Evolutionary conservation across 768 basidiomycete species (phyloP).

Genomic region (Termitomyces sp.): DNA sequence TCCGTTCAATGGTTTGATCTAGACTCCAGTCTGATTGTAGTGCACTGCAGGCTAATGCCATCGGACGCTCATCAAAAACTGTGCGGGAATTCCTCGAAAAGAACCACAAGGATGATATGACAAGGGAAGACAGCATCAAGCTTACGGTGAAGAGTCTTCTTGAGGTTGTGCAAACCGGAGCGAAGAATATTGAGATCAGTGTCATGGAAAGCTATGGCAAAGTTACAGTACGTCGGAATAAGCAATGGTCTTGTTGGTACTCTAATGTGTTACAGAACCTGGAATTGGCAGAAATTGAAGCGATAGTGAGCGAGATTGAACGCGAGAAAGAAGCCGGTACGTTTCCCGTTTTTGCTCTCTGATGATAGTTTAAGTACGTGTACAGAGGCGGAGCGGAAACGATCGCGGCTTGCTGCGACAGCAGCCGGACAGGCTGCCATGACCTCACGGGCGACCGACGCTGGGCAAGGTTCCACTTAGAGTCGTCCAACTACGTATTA

Average conservation of each 20-base stretch:
- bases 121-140: constrained; percentile 88
- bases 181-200: constrained; percentile 98
- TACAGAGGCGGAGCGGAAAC: constrained; percentile 92
- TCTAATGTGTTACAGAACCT: constrained; percentile 53
- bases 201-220: constrained; percentile 96
- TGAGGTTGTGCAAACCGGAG: constrained; percentile 99
- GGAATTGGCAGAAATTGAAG: constrained; percentile 83
- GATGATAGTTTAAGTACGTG: neutral
- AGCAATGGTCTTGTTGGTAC: neutral
- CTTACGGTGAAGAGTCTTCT: constrained; percentile 92
- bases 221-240: constrained; percentile 59
- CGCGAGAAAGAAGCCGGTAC: constrained; percentile 93
- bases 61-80: constrained; percentile 96
- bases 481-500: constrained; percentile 1
- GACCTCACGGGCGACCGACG: constrained; percentile 49
- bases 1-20: constrained; percentile 20
- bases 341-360: constrained; percentile 17
- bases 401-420: constrained; percentile 84
- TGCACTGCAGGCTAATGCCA: constrained; percentile 84
- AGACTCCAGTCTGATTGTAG: neutral
- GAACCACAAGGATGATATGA: constrained; percentile 90
- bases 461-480: constrained; percentile 24
- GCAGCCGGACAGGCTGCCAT: constrained; percentile 90
- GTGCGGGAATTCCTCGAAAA: constrained; percentile 98
- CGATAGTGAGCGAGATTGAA: constrained; percentile 90